Percentiles rank a stretch among this genome's conserved stretches.
Evolutionary conservation across 345 rosid species (phyloP).

Genomic region (Adansonia digitata): DNA sequence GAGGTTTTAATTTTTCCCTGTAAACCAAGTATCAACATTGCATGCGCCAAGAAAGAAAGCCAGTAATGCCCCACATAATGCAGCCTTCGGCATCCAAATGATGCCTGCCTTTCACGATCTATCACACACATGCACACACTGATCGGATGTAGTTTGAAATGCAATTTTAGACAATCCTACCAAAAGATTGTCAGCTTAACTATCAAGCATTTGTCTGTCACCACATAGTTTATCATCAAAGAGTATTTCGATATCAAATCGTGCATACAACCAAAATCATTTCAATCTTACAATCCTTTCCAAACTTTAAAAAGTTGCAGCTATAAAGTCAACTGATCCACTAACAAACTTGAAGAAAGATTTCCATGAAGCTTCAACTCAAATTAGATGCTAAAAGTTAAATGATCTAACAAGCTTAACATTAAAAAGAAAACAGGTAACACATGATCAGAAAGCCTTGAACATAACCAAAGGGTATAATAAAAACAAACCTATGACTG

Average conservation of each 20-base stretch:
- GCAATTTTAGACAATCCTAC: not conserved
- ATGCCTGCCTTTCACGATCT: not conserved
- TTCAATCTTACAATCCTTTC: not conserved
- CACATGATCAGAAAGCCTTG: not conserved
- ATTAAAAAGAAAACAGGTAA: not conserved
- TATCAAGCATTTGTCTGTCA: not conserved
- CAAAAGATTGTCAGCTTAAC: not conserved
- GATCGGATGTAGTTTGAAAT: not conserved
- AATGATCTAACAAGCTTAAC: not conserved
- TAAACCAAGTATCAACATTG: not conserved
- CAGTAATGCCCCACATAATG: not conserved
- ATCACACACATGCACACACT: not conserved
- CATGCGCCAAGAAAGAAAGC: not conserved
- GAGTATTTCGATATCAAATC: not conserved
- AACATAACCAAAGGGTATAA: not conserved
- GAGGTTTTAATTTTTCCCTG: not conserved
- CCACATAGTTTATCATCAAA: not conserved
- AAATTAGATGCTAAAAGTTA: not conserved
- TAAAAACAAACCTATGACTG: constrained; percentile 4
- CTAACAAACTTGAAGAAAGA: not conserved
- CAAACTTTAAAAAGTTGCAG: not conserved
- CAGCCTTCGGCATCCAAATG: not conserved
- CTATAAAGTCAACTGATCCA: not conserved
- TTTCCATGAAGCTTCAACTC: not conserved
- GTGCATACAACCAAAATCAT: not conserved